Evolutionary conservation across 2,329 filamentous ascomycete genomes (phyloP).

Genomic region (Bipolaris zeicola): DNA sequence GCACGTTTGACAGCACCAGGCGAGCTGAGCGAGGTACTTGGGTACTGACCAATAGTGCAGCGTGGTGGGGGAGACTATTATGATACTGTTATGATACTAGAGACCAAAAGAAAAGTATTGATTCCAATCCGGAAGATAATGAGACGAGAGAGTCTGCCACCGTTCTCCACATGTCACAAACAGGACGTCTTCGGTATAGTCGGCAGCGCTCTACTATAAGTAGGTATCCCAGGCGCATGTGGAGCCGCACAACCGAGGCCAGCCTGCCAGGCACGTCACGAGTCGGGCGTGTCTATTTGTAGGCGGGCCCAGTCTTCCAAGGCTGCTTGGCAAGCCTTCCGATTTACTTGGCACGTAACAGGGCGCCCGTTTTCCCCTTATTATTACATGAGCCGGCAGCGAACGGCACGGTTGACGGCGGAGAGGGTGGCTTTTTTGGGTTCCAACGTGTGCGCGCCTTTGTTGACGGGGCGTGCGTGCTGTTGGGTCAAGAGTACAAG

Average conservation of each 20-base stretch:
- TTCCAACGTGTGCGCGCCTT: not conserved
- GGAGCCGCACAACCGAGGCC: not conserved
- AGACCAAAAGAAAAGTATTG: not conserved
- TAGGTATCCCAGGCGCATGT: not conserved
- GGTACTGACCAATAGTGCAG: not conserved
- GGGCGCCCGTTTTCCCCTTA: constrained; percentile 3
- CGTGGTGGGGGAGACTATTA: not conserved
- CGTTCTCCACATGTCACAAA: not conserved
- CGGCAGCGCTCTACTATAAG: not conserved
- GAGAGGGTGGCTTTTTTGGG: not conserved
- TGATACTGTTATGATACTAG: not conserved
- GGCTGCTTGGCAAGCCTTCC: constrained; percentile 4
- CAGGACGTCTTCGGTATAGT: not conserved
- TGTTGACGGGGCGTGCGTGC: not conserved
- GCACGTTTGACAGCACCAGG: not conserved
- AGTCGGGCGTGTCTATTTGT: constrained; percentile 7
- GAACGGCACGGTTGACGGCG: not conserved
- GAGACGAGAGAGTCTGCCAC: not conserved
- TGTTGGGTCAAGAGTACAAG: not conserved
- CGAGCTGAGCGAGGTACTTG: not conserved
- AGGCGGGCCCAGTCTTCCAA: constrained; percentile 1
- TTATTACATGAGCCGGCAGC: not conserved
- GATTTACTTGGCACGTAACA: constrained; percentile 1
- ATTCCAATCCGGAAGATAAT: too few relatives aligned
- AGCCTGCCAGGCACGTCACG: not conserved